phyloP scores from a whole-genome alignment of 148 eudicot species.

The Mesembryanthemum crystallinum region DNA sequence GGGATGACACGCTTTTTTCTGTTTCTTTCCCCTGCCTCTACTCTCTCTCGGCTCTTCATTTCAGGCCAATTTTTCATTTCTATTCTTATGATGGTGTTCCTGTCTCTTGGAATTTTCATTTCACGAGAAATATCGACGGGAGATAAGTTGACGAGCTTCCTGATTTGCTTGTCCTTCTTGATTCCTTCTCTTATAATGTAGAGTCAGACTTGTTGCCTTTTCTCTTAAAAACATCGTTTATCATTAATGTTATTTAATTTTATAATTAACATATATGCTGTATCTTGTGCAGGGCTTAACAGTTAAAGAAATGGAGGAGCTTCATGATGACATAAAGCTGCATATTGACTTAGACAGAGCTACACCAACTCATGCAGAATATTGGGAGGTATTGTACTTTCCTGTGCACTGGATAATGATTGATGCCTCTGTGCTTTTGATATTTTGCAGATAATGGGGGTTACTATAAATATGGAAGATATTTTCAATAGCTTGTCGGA shows the following conservation, averaged over 20 bases:
- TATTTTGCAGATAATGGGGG: background rate
- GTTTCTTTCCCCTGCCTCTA: background rate
- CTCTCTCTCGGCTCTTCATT: too few relatives aligned
- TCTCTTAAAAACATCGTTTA: background rate
- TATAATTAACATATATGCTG: slow-evolving; percentile 9
- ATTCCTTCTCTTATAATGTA: too few relatives aligned
- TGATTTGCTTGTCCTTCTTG: too few relatives aligned
- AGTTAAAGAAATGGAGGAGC: slow-evolving; percentile 89
- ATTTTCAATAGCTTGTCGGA: too few relatives aligned
- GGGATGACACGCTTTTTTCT: background rate
- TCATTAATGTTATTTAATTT: background rate
- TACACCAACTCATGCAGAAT: slow-evolving; percentile 73
- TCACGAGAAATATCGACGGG: too few relatives aligned
- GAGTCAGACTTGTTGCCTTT: background rate
- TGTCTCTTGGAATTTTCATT: too few relatives aligned
- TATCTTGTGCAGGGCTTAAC: slow-evolving; percentile 69
- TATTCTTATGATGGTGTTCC: too few relatives aligned
- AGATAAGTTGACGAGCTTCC: too few relatives aligned
- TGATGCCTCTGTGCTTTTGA: background rate
- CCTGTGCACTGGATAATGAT: background rate
- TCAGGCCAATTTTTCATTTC: too few relatives aligned
- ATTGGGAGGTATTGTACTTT: slow-evolving; percentile 63
- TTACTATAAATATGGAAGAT: background rate
- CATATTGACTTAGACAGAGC: slow-evolving; percentile 83
- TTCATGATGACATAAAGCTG: slow-evolving; percentile 85